These are phyloP conservation scores for Trichoderma citrinoviride DNA, from an alignment of 2,329 filamentous ascomycete genomes.

Conservation along the genomic window DNA sequence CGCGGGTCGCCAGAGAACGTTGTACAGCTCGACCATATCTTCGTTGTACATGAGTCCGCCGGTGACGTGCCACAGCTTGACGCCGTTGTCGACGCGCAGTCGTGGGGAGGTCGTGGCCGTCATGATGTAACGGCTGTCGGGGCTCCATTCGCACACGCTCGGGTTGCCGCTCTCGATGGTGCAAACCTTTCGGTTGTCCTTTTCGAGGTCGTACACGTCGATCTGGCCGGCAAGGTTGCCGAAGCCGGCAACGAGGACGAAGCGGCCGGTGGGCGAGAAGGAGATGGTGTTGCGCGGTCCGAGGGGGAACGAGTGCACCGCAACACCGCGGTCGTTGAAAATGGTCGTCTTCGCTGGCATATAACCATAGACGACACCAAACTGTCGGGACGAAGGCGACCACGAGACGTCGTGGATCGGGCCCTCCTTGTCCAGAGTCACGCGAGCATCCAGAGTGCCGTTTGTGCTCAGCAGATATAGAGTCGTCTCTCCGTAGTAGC, in stretches of 20 bases:
- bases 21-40: conserved; percentile 92
- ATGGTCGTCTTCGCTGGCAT: conserved; percentile 99
- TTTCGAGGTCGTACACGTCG: conserved; percentile 94
- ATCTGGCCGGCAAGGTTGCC: conserved; percentile 97
- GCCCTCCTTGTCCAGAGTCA: conserved; percentile 92
- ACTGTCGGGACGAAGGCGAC: conserved; percentile 97
- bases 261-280: conserved; percentile 91
- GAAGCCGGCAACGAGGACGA: conserved; percentile 91
- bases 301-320: conserved; percentile 81
- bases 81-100: conserved; percentile 91
- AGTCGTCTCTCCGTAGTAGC: conserved; percentile 97
- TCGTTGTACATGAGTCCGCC: conserved; percentile 91
- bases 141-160: conserved; percentile 95
- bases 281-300: conserved; percentile 90
- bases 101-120: conserved; percentile 97
- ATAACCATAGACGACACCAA: conserved; percentile 95
- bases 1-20: conserved; percentile 83
- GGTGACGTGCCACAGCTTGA: conserved; percentile 91
- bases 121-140: conserved; percentile 91
- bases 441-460: conserved; percentile 86
- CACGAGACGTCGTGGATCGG: conserved; percentile 98
- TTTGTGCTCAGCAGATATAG: conserved; percentile 92
- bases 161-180: conserved; percentile 95
- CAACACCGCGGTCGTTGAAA: conserved; percentile 84
- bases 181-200: conserved; percentile 86